A percentile compares a stretch with the other conserved stretches of the same genome.
Evolutionary conservation across 78 protist species (phyloP).

Genomic region (Cavenderia fasciculata): DNA sequence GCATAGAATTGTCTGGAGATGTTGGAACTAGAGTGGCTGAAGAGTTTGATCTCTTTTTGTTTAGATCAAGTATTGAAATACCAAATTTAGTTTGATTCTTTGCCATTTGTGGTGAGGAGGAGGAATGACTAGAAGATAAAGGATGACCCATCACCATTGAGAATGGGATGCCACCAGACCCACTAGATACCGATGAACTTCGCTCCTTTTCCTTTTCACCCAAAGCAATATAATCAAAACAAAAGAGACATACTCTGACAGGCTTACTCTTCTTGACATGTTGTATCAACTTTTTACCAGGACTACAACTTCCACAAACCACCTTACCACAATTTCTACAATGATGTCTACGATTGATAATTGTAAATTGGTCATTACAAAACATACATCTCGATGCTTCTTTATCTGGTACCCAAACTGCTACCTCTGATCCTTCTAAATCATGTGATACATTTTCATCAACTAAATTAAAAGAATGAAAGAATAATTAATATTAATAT

Average conservation of each 20-base stretch:
- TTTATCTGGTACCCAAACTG: constrained; percentile 79
- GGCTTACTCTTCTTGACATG: constrained; percentile 51
- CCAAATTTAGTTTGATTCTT: too few species aligned
- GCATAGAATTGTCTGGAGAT: background rate
- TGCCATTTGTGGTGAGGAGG: background rate
- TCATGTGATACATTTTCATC: too few species aligned
- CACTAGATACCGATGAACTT: background rate
- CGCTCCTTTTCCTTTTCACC: constrained; percentile 18
- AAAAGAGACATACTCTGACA: constrained; percentile 62
- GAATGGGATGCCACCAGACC: too few species aligned
- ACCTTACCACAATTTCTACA: constrained; percentile 84
- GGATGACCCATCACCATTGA: too few species aligned
- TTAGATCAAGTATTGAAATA: background rate
- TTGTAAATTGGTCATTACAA: constrained; percentile 69
- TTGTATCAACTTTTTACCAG: constrained; percentile 1
- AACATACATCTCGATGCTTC: constrained; percentile 68
- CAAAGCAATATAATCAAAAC: constrained; percentile 43
- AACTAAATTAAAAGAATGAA: too few species aligned
- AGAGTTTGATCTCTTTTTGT: background rate
- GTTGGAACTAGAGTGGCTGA: background rate
- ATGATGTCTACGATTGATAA: constrained; percentile 79
- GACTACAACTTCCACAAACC: constrained; percentile 75
- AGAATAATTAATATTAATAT: too few species aligned
- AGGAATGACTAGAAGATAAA: background rate
- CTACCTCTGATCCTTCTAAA: constrained; percentile 43